Percentiles rank a stretch among this genome's conserved stretches.
Evolutionary conservation across 2,329 filamentous ascomycete genomes (phyloP).

Genomic region (Aspergillus caelatus): DNA sequence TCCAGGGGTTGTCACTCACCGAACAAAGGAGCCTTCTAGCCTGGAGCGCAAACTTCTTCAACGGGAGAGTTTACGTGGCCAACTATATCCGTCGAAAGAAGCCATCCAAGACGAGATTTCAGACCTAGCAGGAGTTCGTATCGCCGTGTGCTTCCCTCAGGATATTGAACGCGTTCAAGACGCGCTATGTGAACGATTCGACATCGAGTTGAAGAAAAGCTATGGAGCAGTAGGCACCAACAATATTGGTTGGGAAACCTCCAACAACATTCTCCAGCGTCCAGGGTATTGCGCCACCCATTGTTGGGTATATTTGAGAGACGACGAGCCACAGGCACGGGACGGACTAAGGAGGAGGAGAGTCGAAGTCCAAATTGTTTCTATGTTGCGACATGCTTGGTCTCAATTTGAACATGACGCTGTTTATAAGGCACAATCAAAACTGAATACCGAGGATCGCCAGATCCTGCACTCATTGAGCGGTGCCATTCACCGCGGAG

Average conservation of each 20-base stretch:
- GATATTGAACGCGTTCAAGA: background rate
- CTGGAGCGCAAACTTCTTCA: background rate
- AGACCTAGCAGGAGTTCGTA: background rate
- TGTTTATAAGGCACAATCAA: background rate
- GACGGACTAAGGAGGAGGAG: background rate
- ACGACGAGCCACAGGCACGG: background rate
- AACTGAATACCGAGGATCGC: background rate
- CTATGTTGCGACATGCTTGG: background rate
- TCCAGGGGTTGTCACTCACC: background rate
- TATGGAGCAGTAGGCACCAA: background rate
- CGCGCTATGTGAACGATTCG: background rate
- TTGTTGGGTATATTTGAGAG: background rate
- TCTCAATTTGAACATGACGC: background rate
- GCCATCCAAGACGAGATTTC: background rate
- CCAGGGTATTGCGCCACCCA: background rate
- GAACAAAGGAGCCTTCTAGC: background rate
- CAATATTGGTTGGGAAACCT: background rate
- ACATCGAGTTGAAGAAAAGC: background rate
- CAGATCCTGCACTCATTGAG: background rate
- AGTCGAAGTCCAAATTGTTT: background rate
- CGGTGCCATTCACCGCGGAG: background rate
- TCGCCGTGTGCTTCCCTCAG: background rate
- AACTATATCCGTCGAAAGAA: background rate
- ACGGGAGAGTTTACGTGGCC: background rate
- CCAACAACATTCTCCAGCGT: background rate